Evolutionary conservation across 306 rosid species (phyloP), one percentile per base, ranked within the genome.

Genomic region (Ormosia emarginata): DNA sequence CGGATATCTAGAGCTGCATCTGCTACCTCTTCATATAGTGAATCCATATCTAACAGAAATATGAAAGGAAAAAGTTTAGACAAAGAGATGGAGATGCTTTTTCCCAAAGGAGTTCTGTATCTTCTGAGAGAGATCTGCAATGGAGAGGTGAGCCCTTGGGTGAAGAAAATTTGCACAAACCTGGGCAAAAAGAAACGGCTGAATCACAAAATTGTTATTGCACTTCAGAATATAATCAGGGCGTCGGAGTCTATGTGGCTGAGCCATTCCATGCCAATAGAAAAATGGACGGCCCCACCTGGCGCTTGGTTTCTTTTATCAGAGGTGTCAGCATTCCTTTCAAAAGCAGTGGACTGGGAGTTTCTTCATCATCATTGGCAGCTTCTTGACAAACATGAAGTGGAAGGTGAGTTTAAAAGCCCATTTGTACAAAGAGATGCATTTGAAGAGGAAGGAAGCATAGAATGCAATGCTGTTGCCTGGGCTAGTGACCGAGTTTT

Each of bases 251-350:
- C 98, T 71, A 82, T 89, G 62, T 95, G 99, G 99, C 74, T 86
- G 64, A 91, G 84, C 59, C 86, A 89, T 65, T 87, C 92, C 75
- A 67, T 78, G 92, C 92, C 95, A 15, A 91, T 89, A 82, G 98
- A 87, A 82, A 90, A 90, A 81, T 95, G 99, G 99, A 93, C 91
- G 40, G 98, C 99, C 56, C 99, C 98, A 11, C 89, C 88, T 0
- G 99, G 99, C 79, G 93, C 97, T 70, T 93, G 99, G 99, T 89
- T 95, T 89, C 97, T 95, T 69, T 78, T 95, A 68, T 93, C 99
- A 29, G 98, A 95, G 91, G 92, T 93, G 67, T 95, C 99, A 11
- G 83, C 86, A 41, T 95, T 80, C 82, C 95, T 95, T 86, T 79
- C 93, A 75, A 90, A 91, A 89, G 85, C 87, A 68, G 94, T 95